These are phyloP conservation scores for Aureobasidium pullulans DNA, from an alignment of 2,329 filamentous ascomycete species.

Conservation along the genomic window DNA sequence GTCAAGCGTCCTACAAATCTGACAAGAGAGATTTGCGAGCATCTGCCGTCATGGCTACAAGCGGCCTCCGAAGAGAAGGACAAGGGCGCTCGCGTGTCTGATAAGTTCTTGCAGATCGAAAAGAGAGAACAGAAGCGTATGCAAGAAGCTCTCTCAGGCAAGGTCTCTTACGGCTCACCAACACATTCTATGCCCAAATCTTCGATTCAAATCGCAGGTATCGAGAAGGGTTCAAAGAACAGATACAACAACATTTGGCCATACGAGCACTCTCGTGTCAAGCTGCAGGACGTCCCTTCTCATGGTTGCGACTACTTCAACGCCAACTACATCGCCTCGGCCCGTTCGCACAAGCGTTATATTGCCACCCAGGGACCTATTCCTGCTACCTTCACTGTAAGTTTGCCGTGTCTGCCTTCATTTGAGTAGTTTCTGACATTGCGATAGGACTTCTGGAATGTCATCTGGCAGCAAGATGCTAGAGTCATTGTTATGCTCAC, in stretches of 20 bases:
- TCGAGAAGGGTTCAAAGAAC: conserved; percentile 93
- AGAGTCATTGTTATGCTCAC: conserved; percentile 95
- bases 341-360: conserved; percentile 80
- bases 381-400: conserved; percentile 81
- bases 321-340: conserved; percentile 75
- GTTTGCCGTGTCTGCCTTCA: conserved; percentile 25
- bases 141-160: conserved; percentile 65
- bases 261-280: conserved; percentile 88
- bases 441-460: conserved; percentile 86
- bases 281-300: conserved; percentile 57
- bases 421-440: neutral
- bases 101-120: conserved; percentile 79
- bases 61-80: conserved; percentile 59
- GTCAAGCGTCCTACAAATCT: conserved; percentile 52
- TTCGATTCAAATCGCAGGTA: conserved; percentile 70
- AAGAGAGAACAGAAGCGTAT: conserved; percentile 84
- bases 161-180: conserved; percentile 49
- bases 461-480: conserved; percentile 94
- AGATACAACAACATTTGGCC: conserved; percentile 97
- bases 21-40: conserved; percentile 38
- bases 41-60: conserved; percentile 70
- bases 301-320: conserved; percentile 91
- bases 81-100: conserved; percentile 70
- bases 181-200: conserved; percentile 23
- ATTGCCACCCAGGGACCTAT: conserved; percentile 94